Conservation (phyloP, 257 asterid genomes). For the Lantana camara region DNA sequence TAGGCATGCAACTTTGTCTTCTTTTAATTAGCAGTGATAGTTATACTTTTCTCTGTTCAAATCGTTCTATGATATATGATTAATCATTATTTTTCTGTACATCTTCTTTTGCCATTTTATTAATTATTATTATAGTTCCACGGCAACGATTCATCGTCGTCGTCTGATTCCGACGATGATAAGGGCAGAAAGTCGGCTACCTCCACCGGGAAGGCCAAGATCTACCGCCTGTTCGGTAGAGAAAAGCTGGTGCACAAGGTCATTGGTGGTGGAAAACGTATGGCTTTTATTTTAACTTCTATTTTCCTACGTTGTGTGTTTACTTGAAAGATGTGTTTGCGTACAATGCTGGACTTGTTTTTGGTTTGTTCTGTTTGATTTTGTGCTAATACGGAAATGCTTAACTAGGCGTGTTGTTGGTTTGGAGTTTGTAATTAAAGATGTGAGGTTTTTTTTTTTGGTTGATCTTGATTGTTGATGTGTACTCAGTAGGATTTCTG, state of each 20-base stretch:
- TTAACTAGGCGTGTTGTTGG: not conserved
- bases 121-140: too few relatives aligned
- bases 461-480: not conserved
- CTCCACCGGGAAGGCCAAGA: slow-evolving; percentile 54
- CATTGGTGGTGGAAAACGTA: slow-evolving; percentile 94
- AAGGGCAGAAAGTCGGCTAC: slow-evolving; percentile 47
- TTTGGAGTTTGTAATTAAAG: not conserved
- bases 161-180: slow-evolving; percentile 75
- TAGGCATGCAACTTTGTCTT: too few relatives aligned
- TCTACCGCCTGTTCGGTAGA: slow-evolving; percentile 88
- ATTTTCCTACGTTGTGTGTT: not conserved
- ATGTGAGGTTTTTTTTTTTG: not conserved
- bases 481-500: not conserved
- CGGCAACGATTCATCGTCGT: slow-evolving; percentile 69
- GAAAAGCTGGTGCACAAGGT: slow-evolving; percentile 81
- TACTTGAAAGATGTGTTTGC: not conserved
- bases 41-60: too few relatives aligned
- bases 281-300: slow-evolving; percentile 1
- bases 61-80: too few relatives aligned
- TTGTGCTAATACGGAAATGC: not conserved
- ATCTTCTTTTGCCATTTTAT: too few relatives aligned
- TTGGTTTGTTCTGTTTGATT: not conserved
- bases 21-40: too few relatives aligned
- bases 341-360: not conserved
- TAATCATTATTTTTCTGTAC: too few relatives aligned